Evolutionary conservation across 192 early-diverging fungal species (phyloP).

Genomic region (Mycoemilia scoparia): DNA sequence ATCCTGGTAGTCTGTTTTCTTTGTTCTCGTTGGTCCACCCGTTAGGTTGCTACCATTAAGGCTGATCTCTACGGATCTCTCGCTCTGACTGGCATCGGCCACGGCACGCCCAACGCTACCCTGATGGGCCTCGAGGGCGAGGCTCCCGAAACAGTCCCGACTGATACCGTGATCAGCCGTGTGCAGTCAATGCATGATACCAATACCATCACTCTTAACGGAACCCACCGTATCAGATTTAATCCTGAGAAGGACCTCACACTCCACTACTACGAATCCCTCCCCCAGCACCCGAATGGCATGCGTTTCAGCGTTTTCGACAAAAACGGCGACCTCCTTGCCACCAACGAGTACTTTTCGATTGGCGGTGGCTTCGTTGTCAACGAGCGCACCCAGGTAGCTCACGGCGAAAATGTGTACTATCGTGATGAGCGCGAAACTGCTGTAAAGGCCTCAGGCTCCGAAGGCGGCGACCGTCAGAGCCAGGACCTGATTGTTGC

Average conservation of each 20-base stretch:
- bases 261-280: constrained; percentile 71
- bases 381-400: constrained; percentile 68
- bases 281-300: constrained; percentile 92
- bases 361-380: constrained; percentile 94
- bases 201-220: constrained; percentile 52
- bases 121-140: constrained; percentile 86
- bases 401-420: constrained; percentile 53
- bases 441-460: no score
- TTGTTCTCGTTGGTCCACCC: constrained; percentile 1
- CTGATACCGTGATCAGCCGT: constrained; percentile 55
- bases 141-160: constrained; percentile 64
- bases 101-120: constrained; percentile 86
- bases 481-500: constrained; percentile 57
- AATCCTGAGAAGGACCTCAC: constrained; percentile 65
- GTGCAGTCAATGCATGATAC: constrained; percentile 56
- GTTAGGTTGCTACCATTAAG: constrained; percentile 41
- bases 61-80: constrained; percentile 85
- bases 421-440: no score
- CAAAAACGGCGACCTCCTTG: constrained; percentile 59
- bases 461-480: no score
- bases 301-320: constrained; percentile 86
- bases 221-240: constrained; percentile 60
- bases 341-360: constrained; percentile 90
- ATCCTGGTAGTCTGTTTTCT: constrained; percentile 1
- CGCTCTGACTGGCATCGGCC: constrained; percentile 84